Conservation (phyloP, 495 filamentous ascomycete species). For the Amniculicola lignicola region DNA sequence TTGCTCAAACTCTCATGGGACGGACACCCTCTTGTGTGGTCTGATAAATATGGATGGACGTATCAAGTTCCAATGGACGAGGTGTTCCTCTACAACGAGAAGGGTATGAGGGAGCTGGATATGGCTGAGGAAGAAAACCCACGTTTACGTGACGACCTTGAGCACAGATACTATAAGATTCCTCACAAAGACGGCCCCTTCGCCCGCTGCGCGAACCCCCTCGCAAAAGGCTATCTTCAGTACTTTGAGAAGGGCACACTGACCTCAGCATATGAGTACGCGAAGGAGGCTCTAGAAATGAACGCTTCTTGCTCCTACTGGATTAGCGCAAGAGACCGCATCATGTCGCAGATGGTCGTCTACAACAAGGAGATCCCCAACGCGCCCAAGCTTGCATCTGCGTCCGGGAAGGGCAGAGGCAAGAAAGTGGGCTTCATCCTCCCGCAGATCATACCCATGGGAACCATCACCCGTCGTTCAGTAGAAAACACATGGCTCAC, state of each 20-base stretch:
- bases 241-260: slow-evolving; percentile 90
- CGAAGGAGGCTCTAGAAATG: slow-evolving; percentile 94
- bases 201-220: slow-evolving; percentile 75
- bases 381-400: slow-evolving; percentile 34
- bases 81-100: slow-evolving; percentile 60
- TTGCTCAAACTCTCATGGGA: slow-evolving; percentile 86
- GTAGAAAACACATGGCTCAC: slow-evolving; percentile 99
- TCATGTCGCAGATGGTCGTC: slow-evolving; percentile 89
- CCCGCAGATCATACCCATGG: slow-evolving; percentile 99
- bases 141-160: slow-evolving; percentile 61
- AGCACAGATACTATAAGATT: slow-evolving; percentile 79
- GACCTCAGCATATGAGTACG: slow-evolving; percentile 80
- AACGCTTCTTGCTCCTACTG: slow-evolving; percentile 98
- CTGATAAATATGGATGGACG: slow-evolving; percentile 86
- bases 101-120: slow-evolving; percentile 69
- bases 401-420: slow-evolving; percentile 24
- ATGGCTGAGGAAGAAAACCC: slow-evolving; percentile 69
- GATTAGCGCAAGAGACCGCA: slow-evolving; percentile 91
- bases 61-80: slow-evolving; percentile 71
- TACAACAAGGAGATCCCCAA: slow-evolving; percentile 64
- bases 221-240: slow-evolving; percentile 83
- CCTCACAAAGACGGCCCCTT: slow-evolving; percentile 92
- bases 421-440: slow-evolving; percentile 75
- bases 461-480: slow-evolving; percentile 91
- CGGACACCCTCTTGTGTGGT: slow-evolving; percentile 85